Evolutionary conservation across 441 rosid genomes (phyloP).

Genomic region (Gossypium laxum): DNA sequence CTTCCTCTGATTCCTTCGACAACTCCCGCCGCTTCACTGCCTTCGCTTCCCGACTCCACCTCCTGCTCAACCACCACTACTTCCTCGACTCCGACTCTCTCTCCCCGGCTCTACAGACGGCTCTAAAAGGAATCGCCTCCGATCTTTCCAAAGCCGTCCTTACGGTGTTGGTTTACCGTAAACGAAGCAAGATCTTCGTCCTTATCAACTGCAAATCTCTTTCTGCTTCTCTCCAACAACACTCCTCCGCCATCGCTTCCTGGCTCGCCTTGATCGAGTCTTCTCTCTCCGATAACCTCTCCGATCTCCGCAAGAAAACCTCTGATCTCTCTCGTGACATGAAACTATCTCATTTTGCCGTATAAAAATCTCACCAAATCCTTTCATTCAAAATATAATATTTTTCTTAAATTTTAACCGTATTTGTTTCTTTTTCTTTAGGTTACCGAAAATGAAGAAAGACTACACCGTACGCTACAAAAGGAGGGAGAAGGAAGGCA

Average conservation of each 20-base stretch:
- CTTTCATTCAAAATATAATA: neutral
- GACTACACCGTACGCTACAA: slow-evolving; percentile 23
- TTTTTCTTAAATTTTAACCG: neutral
- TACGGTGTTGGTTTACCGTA: slow-evolving; percentile 19
- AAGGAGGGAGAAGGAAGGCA: slow-evolving; percentile 30
- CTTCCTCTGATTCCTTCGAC: slow-evolving; percentile 20
- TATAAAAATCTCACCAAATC: neutral
- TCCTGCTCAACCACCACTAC: slow-evolving; percentile 14
- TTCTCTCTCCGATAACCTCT: slow-evolving; percentile 16
- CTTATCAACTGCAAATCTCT: slow-evolving; percentile 26
- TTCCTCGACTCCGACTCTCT: slow-evolving; percentile 17
- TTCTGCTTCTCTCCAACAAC: slow-evolving; percentile 18
- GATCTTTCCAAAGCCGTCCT: slow-evolving; percentile 20
- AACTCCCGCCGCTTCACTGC: slow-evolving; percentile 24
- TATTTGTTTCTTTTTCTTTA: neutral
- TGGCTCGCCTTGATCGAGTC: slow-evolving; percentile 32
- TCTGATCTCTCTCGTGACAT: slow-evolving; percentile 29
- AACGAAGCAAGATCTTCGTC: slow-evolving; percentile 30
- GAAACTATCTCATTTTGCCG: slow-evolving; percentile 27
- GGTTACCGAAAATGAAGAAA: slow-evolving; percentile 35
- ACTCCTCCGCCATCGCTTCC: slow-evolving; percentile 21
- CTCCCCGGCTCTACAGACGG: slow-evolving; percentile 19
- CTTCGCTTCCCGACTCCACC: slow-evolving; percentile 23
- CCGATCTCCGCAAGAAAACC: slow-evolving; percentile 26
- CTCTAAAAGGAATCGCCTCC: slow-evolving; percentile 23